Evolutionary conservation across 805 yeast genomes (phyloP), one percentile per base, ranked within the genome.

Genomic region (Brettanomyces bruxellensis): DNA sequence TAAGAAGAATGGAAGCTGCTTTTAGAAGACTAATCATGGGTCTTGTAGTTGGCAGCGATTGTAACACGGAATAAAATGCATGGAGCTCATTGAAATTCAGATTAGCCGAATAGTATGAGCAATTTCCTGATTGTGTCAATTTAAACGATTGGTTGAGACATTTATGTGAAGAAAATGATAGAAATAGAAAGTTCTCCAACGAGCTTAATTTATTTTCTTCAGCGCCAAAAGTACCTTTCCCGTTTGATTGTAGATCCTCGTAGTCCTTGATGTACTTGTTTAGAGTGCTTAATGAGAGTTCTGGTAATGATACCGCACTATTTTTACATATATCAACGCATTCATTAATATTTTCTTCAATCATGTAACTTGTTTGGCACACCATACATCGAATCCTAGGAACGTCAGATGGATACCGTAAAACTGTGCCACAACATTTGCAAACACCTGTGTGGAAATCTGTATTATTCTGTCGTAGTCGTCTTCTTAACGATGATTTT

Each of bases 121-220:
- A 56, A 55, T 41, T 58, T 52, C 8, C 47, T 42, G 34, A 46
- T 49, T 57, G 51, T 42, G 53, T 65, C 22, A 65, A 47, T 42
- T 63, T 62, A 61, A 86, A 87, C 0, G 91, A 81, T 12, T 60
- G 55, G 55, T 81, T 81, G 40, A 86, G 56, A 5, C 72, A 60
- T 0, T 59, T 55, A 18, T 66, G 65, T 5, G 73, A 68, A n/a
- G 71, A 67, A 53, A 85, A 85, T 0, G 75, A 64, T 0, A 55
- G 53, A 25, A 60, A 60, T 8, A 86, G 55, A 45, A 73, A 71
- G 2, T 57, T 61, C 38, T 77, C 79, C 23, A 85, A 62, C 0
- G 83, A 79, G 41, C 32, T 7, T 28, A 28, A 9, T 9, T 7
- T 28, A 9, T 28, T 28, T 28, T 28, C 32, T 6, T 9, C 32